Conservation (phyloP, 192 early-diverging fungal species). For the Chytriomyces sp. region DNA sequence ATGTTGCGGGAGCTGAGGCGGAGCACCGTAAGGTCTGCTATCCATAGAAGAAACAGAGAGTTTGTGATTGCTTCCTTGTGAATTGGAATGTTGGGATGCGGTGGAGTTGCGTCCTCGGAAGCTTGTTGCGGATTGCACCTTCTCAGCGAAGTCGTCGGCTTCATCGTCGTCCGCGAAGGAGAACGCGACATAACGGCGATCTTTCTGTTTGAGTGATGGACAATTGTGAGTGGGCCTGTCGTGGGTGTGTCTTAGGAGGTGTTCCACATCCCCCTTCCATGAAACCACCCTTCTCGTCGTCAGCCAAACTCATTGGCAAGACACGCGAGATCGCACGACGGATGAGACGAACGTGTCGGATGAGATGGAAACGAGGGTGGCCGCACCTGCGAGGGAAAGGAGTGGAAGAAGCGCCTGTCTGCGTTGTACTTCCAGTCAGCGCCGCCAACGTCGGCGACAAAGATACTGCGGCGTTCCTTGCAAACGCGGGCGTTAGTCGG, state of each 20-base stretch:
- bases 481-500: background rate
- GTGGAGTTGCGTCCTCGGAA: background rate
- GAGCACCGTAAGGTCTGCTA: constrained; percentile 12
- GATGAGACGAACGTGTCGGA: background rate
- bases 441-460: constrained; percentile 14
- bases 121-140: background rate
- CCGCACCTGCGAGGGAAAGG: constrained; percentile 48
- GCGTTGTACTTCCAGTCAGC: constrained; percentile 45
- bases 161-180: constrained; percentile 57
- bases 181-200: constrained; percentile 41
- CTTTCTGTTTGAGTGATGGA: constrained; percentile 3
- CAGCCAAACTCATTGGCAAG: background rate
- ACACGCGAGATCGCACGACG: background rate
- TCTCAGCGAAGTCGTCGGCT: constrained; percentile 41
- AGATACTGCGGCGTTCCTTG: constrained; percentile 14
- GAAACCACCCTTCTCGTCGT: background rate
- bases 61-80: background rate
- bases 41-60: background rate
- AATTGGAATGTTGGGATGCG: background rate
- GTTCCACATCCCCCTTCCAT: background rate
- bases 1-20: constrained; percentile 14
- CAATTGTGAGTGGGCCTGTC: background rate
- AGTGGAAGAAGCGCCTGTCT: constrained; percentile 53
- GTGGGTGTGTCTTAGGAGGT: background rate
- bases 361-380: background rate